Evolutionary conservation across 164 flowering plant species (phyloP).

Genomic region (Liriodendron chinense): DNA sequence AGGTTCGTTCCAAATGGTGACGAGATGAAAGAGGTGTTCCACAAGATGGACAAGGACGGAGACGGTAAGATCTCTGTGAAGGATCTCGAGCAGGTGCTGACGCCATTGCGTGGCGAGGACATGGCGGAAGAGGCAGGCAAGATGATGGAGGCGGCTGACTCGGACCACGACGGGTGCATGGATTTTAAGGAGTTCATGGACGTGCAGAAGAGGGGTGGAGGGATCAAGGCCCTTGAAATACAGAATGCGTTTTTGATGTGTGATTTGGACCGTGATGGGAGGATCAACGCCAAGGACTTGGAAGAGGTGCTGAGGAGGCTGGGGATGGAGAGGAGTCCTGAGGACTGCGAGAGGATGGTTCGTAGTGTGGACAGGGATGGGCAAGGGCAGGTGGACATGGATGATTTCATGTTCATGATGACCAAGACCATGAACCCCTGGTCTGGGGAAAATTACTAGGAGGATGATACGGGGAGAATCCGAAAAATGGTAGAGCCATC

Average conservation of each 20-base stretch:
- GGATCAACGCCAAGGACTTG: slow-evolving; percentile 67
- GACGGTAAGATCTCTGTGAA: slow-evolving; percentile 73
- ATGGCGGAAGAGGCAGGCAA: slow-evolving; percentile 38
- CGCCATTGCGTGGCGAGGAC: slow-evolving; percentile 39
- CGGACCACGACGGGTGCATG: slow-evolving; percentile 69
- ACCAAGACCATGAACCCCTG: slow-evolving; percentile 36
- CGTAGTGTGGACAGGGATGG: slow-evolving; percentile 59
- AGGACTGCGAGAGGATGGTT: slow-evolving; percentile 66
- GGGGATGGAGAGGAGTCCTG: slow-evolving; percentile 62
- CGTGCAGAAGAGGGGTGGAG: slow-evolving; percentile 44
- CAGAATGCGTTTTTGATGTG: slow-evolving; percentile 54
- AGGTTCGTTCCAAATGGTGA: slow-evolving; percentile 35
- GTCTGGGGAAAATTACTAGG: not conserved
- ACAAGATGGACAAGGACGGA: slow-evolving; percentile 58
- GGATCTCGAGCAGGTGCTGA: slow-evolving; percentile 53
- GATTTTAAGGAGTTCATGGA: slow-evolving; percentile 78
- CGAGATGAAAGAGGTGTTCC: slow-evolving; percentile 64
- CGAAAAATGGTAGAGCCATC: too few species aligned
- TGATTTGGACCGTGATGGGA: slow-evolving; percentile 73
- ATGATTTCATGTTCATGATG: slow-evolving; percentile 84
- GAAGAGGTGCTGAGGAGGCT: slow-evolving; percentile 43
- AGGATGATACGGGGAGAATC: too few species aligned
- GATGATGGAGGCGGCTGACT: slow-evolving; percentile 60
- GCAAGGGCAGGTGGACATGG: slow-evolving; percentile 64
- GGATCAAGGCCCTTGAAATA: slow-evolving; percentile 49